These are phyloP conservation scores for Annulohypoxylon nitens DNA, from an alignment of 495 filamentous ascomycete genomes.

Conservation along the genomic window DNA sequence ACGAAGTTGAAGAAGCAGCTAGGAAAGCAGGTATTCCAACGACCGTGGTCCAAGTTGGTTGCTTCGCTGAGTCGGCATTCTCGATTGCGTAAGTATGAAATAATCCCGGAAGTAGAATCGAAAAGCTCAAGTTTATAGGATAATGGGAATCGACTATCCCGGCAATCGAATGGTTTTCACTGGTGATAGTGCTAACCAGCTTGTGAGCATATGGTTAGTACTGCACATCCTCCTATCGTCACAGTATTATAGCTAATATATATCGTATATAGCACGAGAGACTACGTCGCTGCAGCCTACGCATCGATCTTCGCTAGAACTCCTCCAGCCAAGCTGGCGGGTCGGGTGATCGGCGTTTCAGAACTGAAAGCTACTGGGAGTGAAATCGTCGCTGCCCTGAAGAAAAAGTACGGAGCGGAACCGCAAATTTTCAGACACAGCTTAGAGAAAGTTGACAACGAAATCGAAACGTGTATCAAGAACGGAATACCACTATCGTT, in stretches of 20 bases:
- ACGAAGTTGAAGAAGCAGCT: slow-evolving; percentile 42
- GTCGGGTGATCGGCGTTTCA: slow-evolving; percentile 35
- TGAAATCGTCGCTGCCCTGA: slow-evolving; percentile 37
- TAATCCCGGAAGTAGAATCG: not conserved
- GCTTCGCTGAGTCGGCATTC: slow-evolving; percentile 41
- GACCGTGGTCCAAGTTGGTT: slow-evolving; percentile 31
- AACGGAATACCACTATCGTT: slow-evolving; percentile 25
- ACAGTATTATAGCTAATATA: not conserved
- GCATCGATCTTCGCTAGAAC: slow-evolving; percentile 45
- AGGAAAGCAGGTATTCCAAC: slow-evolving; percentile 42
- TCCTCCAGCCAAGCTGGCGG: slow-evolving; percentile 32
- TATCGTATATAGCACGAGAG: slow-evolving; percentile 28
- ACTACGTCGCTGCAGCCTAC: slow-evolving; percentile 46
- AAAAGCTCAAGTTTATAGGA: slow-evolving; percentile 12
- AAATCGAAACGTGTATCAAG: slow-evolving; percentile 33
- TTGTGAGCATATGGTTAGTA: slow-evolving; percentile 38
- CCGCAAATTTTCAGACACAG: slow-evolving; percentile 43
- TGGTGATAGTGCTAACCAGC: slow-evolving; percentile 45
- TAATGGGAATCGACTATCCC: slow-evolving; percentile 40
- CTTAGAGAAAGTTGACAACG: slow-evolving; percentile 34
- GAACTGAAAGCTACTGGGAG: slow-evolving; percentile 42
- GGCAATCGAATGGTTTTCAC: slow-evolving; percentile 45
- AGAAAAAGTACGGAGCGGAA: slow-evolving; percentile 41
- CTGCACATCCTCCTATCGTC: not conserved
- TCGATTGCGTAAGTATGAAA: slow-evolving; percentile 32